Evolutionary conservation across 2,329 filamentous ascomycete genomes (phyloP), one percentile per base, ranked within the genome.

Genomic region (Didymosphaeria variabile): DNA sequence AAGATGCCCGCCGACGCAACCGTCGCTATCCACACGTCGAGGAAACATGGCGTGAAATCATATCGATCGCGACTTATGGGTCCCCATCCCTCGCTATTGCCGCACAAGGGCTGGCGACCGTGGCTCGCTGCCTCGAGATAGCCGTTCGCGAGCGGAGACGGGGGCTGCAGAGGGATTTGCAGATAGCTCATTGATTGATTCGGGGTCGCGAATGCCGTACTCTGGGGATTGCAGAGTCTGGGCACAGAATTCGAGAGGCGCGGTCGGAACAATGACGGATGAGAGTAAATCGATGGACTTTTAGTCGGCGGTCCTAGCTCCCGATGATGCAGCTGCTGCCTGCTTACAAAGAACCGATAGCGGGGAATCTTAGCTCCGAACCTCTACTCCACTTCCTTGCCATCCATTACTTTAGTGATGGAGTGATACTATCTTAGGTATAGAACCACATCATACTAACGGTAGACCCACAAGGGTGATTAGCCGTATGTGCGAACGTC

Each of bases 21-120:
- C 1, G 85, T 81, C 36, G 91, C 88, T 61, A 98, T 87, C 88
- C 92, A 94, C 23, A 97, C 87, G 77, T 99, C 96, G 72, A 98
- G 89, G 76, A 99, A 99, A 83, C 95, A 99, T 44, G 95, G 94
- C 17, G 95, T 98, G 73, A 99, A 93, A 81, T 99, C 95, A 79
- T 93, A 97, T 77, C 94, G 87, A 68, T 89, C 85, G 38, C 90
- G 89, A 79, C 93, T 97, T 76, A 99, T 77, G 23, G 95, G 95
- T 1, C 96, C 96, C 95, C 95, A 99, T 72, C 95, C 96, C 80
- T 98, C 94, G 57, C 85, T 83, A 80, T 97, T 95, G 77, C 91
- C 88, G 81, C 94, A 98, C 79, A 97, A 83, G 60, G 92, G 88
- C 77, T 96, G 91, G 67, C 81, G 81, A 58, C 77, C 70, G 55